Conservation (phyloP, 129 eudicot genomes). For the Daucus carota region DNA sequence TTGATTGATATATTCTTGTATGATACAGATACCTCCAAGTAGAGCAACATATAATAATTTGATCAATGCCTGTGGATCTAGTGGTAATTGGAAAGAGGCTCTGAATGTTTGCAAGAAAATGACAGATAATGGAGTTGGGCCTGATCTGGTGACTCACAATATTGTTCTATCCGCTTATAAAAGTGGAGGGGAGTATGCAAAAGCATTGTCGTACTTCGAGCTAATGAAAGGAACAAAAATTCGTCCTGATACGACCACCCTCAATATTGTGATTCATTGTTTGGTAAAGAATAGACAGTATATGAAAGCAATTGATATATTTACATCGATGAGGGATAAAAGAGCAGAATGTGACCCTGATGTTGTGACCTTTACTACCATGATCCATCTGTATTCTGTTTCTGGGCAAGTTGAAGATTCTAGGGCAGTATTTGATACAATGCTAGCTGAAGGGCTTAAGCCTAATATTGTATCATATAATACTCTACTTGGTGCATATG, state of each 20-base stretch:
- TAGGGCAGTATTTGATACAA: slow-evolving; percentile 58
- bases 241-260: slow-evolving; percentile 80
- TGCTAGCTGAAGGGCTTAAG: slow-evolving; percentile 74
- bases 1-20: neutral
- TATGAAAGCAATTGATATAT: slow-evolving; percentile 53
- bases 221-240: slow-evolving; percentile 81
- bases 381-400: slow-evolving; percentile 81
- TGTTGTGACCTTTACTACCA: slow-evolving; percentile 83
- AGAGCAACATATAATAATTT: slow-evolving; percentile 90
- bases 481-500: slow-evolving; percentile 79
- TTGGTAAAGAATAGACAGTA: slow-evolving; percentile 61
- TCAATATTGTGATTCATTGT: slow-evolving; percentile 82
- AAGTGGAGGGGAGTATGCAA: slow-evolving; percentile 68
- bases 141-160: slow-evolving; percentile 95
- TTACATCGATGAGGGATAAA: slow-evolving; percentile 85
- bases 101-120: slow-evolving; percentile 69
- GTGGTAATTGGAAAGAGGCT: slow-evolving; percentile 98
- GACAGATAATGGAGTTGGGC: slow-evolving; percentile 98
- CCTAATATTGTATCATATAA: slow-evolving; percentile 84
- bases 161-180: slow-evolving; percentile 82
- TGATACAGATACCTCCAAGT: slow-evolving; percentile 81
- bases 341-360: slow-evolving; percentile 68
- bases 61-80: slow-evolving; percentile 94
- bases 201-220: slow-evolving; percentile 86
- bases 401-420: slow-evolving; percentile 74